phyloP scores from a whole-genome alignment of 768 basidiomycete species.

The Asterophora parasitica region DNA sequence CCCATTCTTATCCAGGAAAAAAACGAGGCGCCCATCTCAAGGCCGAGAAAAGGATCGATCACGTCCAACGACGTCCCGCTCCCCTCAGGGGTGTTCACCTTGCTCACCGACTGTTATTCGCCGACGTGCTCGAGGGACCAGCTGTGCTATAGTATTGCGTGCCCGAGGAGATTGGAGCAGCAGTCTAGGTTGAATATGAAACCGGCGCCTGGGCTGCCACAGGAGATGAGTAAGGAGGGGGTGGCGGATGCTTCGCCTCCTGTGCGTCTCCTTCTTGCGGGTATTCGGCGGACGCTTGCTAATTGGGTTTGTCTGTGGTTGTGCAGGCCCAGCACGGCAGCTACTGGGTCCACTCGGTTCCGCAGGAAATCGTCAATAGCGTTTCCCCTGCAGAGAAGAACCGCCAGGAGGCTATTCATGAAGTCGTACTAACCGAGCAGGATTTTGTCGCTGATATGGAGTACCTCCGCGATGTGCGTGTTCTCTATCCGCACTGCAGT shows the following conservation, averaged over 20 bases:
- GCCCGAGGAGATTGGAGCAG: constrained; percentile 90
- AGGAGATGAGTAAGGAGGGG: constrained; percentile 78
- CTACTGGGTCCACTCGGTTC: constrained; percentile 90
- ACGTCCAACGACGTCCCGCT: constrained; percentile 61
- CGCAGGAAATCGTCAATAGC: constrained; percentile 88
- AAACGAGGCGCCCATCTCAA: constrained; percentile 24
- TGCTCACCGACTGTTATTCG: constrained; percentile 96
- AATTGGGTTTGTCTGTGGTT: constrained; percentile 1
- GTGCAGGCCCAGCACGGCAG: no score
- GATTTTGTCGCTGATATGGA: constrained; percentile 99
- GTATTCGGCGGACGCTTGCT: not conserved
- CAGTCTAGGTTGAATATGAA: constrained; percentile 94
- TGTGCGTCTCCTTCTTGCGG: constrained; percentile 43
- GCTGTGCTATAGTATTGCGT: constrained; percentile 97
- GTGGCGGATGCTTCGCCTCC: constrained; percentile 59
- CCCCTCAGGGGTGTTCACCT: constrained; percentile 92
- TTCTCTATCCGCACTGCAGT: not conserved
- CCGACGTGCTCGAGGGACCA: constrained; percentile 93
- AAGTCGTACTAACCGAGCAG: constrained; percentile 90
- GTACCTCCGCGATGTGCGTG: constrained; percentile 86
- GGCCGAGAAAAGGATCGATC: constrained; percentile 37
- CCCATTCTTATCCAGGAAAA: no score
- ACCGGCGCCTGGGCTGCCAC: constrained; percentile 82
- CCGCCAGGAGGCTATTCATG: constrained; percentile 97
- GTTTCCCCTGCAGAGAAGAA: constrained; percentile 93